Percentiles rank a stretch among this genome's conserved stretches.
Conservation (phyloP, 208 protist genomes). For the Trypanosoma platydactyli region DNA sequence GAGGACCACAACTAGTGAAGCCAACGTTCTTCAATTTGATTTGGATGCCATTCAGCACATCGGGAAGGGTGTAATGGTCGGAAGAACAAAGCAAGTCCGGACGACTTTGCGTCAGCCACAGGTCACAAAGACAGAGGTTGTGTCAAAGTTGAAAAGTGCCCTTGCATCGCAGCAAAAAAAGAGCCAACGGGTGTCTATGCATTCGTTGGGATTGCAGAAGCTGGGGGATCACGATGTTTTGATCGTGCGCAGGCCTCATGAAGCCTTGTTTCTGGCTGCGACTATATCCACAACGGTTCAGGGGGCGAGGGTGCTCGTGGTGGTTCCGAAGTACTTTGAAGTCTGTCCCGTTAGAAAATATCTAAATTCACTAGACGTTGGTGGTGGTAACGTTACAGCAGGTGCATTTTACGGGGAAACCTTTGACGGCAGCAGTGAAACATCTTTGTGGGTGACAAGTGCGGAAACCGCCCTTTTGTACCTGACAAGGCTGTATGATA, state of each 20-base stretch:
- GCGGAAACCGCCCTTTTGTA: slow-evolving; percentile 79
- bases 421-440: slow-evolving; percentile 42
- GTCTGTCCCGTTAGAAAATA: slow-evolving; percentile 48
- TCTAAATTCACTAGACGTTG: slow-evolving; percentile 35
- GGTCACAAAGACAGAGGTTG: slow-evolving; percentile 39
- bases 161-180: slow-evolving; percentile 30
- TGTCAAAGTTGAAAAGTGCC: slow-evolving; percentile 40
- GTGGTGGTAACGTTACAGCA: slow-evolving; percentile 27
- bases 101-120: slow-evolving; percentile 58
- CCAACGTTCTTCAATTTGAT: slow-evolving; percentile 87
- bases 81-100: slow-evolving; percentile 66
- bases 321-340: slow-evolving; percentile 80
- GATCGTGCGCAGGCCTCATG: slow-evolving; percentile 44
- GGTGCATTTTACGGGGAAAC: slow-evolving; percentile 70
- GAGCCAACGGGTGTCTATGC: slow-evolving; percentile 3
- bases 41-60: slow-evolving; percentile 78
- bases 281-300: slow-evolving; percentile 26
- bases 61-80: slow-evolving; percentile 78
- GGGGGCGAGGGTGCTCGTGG: slow-evolving; percentile 64
- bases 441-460: slow-evolving; percentile 74
- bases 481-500: slow-evolving; percentile 53
- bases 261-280: slow-evolving; percentile 50
- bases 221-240: slow-evolving; percentile 43
- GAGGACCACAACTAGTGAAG: slow-evolving; percentile 16
- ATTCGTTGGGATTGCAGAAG: slow-evolving; percentile 23